Evolutionary conservation across 1,284 basidiomycete genomes (phyloP), one percentile per base, ranked within the genome.

Genomic region (Sutorius eximius): DNA sequence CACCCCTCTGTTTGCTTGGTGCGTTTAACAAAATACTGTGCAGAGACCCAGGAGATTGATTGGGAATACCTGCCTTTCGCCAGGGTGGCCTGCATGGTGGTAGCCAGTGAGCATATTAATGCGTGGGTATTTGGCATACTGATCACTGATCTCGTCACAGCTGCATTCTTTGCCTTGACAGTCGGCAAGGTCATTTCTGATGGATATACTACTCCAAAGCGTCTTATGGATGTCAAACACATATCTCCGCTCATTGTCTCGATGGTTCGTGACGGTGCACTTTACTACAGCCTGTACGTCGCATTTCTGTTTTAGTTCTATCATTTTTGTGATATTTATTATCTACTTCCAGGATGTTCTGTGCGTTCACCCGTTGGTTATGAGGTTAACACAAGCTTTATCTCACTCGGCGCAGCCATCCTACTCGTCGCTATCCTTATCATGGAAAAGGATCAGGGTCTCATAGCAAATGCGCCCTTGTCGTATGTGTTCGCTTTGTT

Each of bases 231-330:
- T 22, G 5, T 42, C 22, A 46, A 40, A 46, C 16, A 29, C 42
- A 16, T 57, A 24, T 57, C 55, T 15, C 55, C 55, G 3, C 34
- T 56, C 11, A 29, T 56, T 9, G 36, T 41, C 15, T 45, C 32
- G 27, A 57, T 56, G 33, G 46, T 56, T 29, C 45, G 55, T 15
- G 55, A 56, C 18, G 55, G 55, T 3, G 55, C 55, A n/a, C 9
- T 56, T 16, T 56, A 38, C 16, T 56, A 56, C 22, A 12, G 8
- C 18, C 18, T 56, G 55, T 55, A 38, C 9, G 54, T 51, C 45
- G 10, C 16, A 11, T 16, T 24, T 24, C 15, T 42, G 24, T 5
- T 27, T 4, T 27, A 42, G 33, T 10, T 46, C 7, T 16, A n/a
- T 24, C 15, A 7, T 16, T 24, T 42, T 22, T 16, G 11, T n/a